phyloP scores from a whole-genome alignment of 2,329 filamentous ascomycete genomes.

The Arthrobotrys pseudoclavata region DNA sequence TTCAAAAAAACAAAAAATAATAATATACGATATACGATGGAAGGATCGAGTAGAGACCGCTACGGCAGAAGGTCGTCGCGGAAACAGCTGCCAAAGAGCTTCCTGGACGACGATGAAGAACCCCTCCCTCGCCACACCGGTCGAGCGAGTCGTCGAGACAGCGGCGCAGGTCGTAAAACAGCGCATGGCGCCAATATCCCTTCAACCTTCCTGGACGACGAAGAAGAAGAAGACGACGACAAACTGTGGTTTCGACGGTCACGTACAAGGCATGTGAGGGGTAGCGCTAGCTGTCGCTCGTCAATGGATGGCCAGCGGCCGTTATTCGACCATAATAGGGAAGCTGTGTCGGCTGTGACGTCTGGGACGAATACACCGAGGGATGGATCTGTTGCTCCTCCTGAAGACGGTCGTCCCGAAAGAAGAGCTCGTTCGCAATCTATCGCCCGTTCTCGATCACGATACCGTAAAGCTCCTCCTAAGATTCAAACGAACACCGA shows the following conservation, averaged over 20 bases:
- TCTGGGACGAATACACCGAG: conserved; percentile 46
- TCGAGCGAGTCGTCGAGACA: conserved; percentile 35
- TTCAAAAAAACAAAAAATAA: neutral
- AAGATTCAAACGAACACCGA: conserved; percentile 52
- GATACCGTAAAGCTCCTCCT: conserved; percentile 50
- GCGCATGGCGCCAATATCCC: conserved; percentile 33
- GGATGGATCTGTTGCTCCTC: conserved; percentile 24
- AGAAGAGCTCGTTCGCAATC: conserved; percentile 47
- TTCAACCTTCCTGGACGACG: conserved; percentile 54
- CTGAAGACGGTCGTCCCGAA: conserved; percentile 15
- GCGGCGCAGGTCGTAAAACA: conserved; percentile 23
- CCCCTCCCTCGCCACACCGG: conserved; percentile 9
- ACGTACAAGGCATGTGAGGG: conserved; percentile 36
- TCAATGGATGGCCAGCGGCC: conserved; percentile 39
- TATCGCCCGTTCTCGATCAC: conserved; percentile 48
- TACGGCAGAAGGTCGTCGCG: conserved; percentile 46
- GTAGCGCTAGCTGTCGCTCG: conserved; percentile 42
- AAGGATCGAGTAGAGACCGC: conserved; percentile 42
- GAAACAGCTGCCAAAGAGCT: conserved; percentile 56
- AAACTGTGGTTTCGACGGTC: conserved; percentile 45
- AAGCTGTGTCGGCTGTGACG: conserved; percentile 16
- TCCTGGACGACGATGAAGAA: conserved; percentile 57
- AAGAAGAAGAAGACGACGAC: conserved; percentile 48
- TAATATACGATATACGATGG: conserved; percentile 1
- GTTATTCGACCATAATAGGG: conserved; percentile 29